Conservation (phyloP, 768 basidiomycete species). For the Austroboletus festivus region DNA sequence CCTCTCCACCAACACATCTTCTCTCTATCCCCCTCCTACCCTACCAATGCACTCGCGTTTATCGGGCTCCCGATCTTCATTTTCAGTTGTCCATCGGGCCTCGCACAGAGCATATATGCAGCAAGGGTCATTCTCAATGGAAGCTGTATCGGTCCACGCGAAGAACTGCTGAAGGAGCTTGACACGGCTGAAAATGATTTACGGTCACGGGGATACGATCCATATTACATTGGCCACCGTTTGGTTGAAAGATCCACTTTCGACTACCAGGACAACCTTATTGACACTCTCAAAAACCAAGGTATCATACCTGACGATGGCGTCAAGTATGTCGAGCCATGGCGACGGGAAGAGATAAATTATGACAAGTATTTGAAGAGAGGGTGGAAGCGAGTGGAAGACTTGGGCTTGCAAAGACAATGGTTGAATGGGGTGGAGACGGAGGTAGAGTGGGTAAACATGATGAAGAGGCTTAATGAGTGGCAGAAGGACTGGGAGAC, state of each 20-base stretch:
- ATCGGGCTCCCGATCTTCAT: slow-evolving; percentile 52
- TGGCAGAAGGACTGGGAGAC: slow-evolving; percentile 56
- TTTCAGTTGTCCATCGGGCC: slow-evolving; percentile 46
- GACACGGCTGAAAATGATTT: slow-evolving; percentile 39
- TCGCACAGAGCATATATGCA: slow-evolving; percentile 48
- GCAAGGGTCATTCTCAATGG: slow-evolving; percentile 44
- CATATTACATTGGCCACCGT: slow-evolving; percentile 46
- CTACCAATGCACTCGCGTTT: slow-evolving; percentile 52
- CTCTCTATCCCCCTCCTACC: slow-evolving; percentile 44
- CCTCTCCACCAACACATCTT: slow-evolving; percentile 55
- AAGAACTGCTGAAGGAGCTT: slow-evolving; percentile 39
- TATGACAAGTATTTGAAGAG: slow-evolving; percentile 36
- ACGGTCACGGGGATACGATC: slow-evolving; percentile 44
- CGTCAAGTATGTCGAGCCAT: slow-evolving; percentile 45
- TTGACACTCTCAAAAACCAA: slow-evolving; percentile 8
- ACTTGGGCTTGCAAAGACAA: slow-evolving; percentile 34
- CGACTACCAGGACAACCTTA: slow-evolving; percentile 41
- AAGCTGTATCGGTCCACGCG: slow-evolving; percentile 39
- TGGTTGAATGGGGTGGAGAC: slow-evolving; percentile 53
- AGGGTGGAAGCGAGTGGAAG: slow-evolving; percentile 46
- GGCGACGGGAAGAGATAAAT: slow-evolving; percentile 39
- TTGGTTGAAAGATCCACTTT: slow-evolving; percentile 27
- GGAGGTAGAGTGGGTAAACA: slow-evolving; percentile 48
- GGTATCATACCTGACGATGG: slow-evolving; percentile 42
- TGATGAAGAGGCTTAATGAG: slow-evolving; percentile 45